Conservation (phyloP, 805 yeast species). For the Pichia paraexigua region DNA sequence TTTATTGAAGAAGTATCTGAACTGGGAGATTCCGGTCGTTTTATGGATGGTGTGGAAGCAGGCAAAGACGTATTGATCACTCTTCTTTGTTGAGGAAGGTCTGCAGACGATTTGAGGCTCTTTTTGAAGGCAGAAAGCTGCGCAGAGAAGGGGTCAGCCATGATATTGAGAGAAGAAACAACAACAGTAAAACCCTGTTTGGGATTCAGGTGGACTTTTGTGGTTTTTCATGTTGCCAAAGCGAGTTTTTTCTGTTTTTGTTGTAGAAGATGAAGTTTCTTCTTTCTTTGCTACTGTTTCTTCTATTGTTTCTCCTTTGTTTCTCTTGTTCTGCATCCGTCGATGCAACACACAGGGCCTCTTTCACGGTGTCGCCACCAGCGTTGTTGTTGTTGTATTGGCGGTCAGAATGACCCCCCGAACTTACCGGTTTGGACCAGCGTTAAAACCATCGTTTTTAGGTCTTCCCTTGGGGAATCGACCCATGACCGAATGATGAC, state of each 20-base stretch:
- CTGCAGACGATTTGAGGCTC: slow-evolving; percentile 50
- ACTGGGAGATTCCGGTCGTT: background rate
- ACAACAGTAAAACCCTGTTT: background rate
- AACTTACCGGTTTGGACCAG: background rate
- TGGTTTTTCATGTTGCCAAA: background rate
- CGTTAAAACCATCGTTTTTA: slow-evolving; percentile 2
- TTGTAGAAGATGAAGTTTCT: background rate
- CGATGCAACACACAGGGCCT: slow-evolving; percentile 2
- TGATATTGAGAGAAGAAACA: background rate
- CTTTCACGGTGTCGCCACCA: slow-evolving; percentile 3
- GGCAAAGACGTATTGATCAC: slow-evolving; percentile 14
- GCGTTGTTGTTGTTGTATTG: slow-evolving; percentile 6
- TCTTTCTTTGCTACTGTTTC: background rate
- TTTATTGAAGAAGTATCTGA: background rate
- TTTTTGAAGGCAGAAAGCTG: slow-evolving; percentile 58
- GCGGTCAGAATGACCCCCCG: background rate
- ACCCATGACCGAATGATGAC: slow-evolving; percentile 11
- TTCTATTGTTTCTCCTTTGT: background rate
- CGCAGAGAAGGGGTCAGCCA: slow-evolving; percentile 28
- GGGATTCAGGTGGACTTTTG: background rate
- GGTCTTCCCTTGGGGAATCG: background rate
- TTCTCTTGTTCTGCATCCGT: background rate
- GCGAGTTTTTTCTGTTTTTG: background rate
- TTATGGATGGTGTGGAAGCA: background rate
- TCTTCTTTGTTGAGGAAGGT: slow-evolving; percentile 34